Evolutionary conservation across 208 protist genomes (phyloP).

Genomic region (Trypanosoma congolense): DNA sequence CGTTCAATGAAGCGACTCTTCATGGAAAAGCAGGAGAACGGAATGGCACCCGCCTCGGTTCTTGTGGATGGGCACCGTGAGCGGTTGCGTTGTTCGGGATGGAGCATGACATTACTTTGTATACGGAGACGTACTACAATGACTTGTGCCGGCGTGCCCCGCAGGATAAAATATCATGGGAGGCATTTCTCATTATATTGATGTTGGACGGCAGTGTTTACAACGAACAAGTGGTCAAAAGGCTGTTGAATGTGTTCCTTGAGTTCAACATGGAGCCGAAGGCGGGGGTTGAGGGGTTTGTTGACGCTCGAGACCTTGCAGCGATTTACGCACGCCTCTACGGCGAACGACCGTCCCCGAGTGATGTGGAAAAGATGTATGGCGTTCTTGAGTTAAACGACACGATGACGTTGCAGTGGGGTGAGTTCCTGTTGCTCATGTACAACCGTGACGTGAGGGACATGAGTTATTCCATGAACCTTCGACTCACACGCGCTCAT

Average conservation of each 20-base stretch:
- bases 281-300: conserved; percentile 31
- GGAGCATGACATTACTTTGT: conserved; percentile 23
- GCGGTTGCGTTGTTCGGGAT: conserved; percentile 30
- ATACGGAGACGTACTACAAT: conserved; percentile 39
- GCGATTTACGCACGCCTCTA: conserved; percentile 43
- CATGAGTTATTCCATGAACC: conserved; percentile 10
- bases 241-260: conserved; percentile 41
- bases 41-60: conserved; percentile 19
- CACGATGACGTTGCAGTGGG: conserved; percentile 66
- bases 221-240: conserved; percentile 29
- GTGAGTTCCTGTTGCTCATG: conserved; percentile 69
- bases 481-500: conserved; percentile 20
- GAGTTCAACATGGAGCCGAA: conserved; percentile 58
- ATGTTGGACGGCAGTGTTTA: conserved; percentile 50
- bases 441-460: conserved; percentile 36
- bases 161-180: conserved; percentile 34
- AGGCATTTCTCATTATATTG: conserved; percentile 59
- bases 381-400: conserved; percentile 35
- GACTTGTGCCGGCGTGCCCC: conserved; percentile 20
- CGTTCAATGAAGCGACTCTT: conserved; percentile 68
- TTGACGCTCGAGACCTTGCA: conserved; percentile 40
- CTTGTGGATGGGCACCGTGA: conserved; percentile 33
- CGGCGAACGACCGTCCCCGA: conserved; percentile 19
- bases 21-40: conserved; percentile 23
- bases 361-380: conserved; percentile 28